Base-by-base conservation (phyloP, 2,329 filamentous ascomycete species). In the Aureobasidium sp. region DNA sequence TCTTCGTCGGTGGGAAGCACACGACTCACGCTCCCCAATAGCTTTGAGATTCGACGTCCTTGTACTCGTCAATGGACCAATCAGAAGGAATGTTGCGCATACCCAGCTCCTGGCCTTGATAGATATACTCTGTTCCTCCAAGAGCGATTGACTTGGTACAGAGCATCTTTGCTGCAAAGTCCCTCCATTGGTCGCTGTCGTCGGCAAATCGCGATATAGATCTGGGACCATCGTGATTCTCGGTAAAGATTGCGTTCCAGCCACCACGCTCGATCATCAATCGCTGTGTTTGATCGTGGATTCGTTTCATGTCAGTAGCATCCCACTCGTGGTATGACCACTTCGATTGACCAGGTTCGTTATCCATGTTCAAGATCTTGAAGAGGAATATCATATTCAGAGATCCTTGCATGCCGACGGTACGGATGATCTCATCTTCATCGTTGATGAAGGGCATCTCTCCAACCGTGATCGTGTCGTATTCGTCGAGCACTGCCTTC, bases 361-460 rank as follows among this genome's bases (percentile, higher is more conserved):
- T 77, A 37, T 84, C 76, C 25, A 48, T 48, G 45, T 48, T 48
- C 7, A 48, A 29, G 5, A 48, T 27, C 62, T 89, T 86, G 69
- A 90, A 90, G 67, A 88, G 84, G 73, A 90, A 89, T 39, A 89
- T 85, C 85, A 89, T 89, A 70, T 82, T 86, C 49, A 89, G 79
- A 77, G 17, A 82, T 78, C 22, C 64, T 53, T 29, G 78, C 79
- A 36, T 2, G 2, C 78, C 78, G 1, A 89, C 85, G 7, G 78
- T 78, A 15, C 76, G 75, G 6, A 85, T 68, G 1, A 84, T 77
- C 63, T 84, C 79, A 8, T 79, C 72, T 7, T 75, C 74, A 51
- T 81, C 77, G 4, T 73, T 75, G 1, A 79, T 74, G 65, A 70
- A 77, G 2, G 79, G 78, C 74, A 80, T 79, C 71, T 82, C 80